Evolutionary conservation across 495 filamentous ascomycete genomes (phyloP).

Genomic region (Daldinia caldariorum): DNA sequence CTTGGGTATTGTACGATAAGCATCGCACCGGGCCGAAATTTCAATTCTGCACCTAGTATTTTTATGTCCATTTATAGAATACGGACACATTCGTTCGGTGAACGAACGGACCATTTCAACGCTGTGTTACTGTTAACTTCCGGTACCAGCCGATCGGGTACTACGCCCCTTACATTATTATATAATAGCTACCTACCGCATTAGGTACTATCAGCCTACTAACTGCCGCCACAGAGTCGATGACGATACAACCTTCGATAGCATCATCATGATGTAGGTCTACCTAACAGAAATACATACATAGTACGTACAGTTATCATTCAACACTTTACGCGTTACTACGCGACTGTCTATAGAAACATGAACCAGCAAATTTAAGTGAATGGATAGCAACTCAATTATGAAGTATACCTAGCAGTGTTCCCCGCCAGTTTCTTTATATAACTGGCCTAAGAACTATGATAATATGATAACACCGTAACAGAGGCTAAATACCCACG

Average conservation of each 20-base stretch:
- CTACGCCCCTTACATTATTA: neutral
- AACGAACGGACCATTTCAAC: neutral
- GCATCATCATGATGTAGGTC: neutral
- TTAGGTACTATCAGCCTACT: too few species aligned
- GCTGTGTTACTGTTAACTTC: neutral
- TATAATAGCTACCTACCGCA: neutral
- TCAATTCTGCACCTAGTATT: neutral
- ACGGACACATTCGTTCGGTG: neutral
- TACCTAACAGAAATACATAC: neutral
- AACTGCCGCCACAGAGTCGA: too few species aligned
- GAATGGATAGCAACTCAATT: too few species aligned
- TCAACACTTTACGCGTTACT: neutral
- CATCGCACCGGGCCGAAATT: constrained; percentile 9
- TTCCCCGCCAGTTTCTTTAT: too few species aligned
- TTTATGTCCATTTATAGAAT: constrained; percentile 1
- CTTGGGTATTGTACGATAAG: neutral
- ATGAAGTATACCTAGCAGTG: too few species aligned
- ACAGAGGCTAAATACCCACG: too few species aligned
- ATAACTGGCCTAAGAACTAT: too few species aligned
- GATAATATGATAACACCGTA: too few species aligned
- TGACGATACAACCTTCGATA: neutral
- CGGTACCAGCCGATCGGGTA: neutral
- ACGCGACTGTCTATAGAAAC: too few species aligned
- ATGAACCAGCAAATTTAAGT: too few species aligned
- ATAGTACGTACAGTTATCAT: neutral